phyloP scores from a whole-genome alignment of 495 filamentous ascomycete genomes.

The Xylaria curta region DNA sequence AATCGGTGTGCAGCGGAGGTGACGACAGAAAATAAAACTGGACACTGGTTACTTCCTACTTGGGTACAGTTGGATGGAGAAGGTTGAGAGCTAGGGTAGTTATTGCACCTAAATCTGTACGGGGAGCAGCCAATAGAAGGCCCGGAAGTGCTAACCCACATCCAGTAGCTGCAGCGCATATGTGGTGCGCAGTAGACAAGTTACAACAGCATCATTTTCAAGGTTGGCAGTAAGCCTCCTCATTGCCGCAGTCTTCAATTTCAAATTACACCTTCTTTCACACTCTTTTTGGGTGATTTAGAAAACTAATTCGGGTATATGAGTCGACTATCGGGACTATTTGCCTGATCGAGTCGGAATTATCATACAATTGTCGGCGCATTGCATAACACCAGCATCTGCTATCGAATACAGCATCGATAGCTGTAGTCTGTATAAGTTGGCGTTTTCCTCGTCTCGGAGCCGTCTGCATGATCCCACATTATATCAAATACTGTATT shows the following conservation, averaged over 20 bases:
- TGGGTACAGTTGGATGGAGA: too few species aligned
- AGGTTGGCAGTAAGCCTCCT: conserved; percentile 1
- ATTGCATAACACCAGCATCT: background rate
- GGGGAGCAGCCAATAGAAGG: background rate
- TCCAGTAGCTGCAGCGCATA: background rate
- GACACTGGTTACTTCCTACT: background rate
- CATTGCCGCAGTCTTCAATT: background rate
- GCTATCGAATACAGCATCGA: background rate
- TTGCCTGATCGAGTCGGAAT: background rate
- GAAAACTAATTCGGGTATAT: background rate
- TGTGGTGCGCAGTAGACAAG: background rate
- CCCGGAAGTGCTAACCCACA: background rate
- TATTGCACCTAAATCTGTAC: background rate
- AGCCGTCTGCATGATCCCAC: background rate
- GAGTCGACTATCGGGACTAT: background rate
- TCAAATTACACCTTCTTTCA: background rate
- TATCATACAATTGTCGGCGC: background rate
- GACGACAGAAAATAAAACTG: conserved; percentile 3
- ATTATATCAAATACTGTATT: background rate
- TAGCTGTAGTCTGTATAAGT: background rate
- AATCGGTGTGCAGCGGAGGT: conserved; percentile 3
- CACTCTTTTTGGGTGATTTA: background rate
- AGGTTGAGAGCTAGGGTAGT: too few species aligned
- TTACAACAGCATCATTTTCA: background rate
- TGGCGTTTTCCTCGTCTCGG: background rate